Conservation (phyloP, 805 yeast genomes). For the Candida namnaoensis region DNA sequence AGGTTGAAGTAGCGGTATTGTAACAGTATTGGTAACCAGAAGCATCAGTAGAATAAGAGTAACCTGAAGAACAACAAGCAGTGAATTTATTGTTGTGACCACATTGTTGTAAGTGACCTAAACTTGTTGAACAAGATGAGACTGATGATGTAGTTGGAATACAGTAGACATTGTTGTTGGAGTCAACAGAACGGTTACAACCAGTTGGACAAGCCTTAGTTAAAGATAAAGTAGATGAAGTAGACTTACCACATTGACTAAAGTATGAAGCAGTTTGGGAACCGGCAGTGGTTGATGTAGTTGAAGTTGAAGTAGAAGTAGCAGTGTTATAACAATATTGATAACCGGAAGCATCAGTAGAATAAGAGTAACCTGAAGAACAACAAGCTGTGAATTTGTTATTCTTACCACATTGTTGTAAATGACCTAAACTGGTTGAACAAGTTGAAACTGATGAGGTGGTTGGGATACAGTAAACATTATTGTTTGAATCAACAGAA, state of each 20-base stretch:
- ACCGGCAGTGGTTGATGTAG: background rate
- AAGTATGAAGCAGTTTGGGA: too few species aligned
- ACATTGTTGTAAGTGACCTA: background rate
- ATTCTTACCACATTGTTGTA: background rate
- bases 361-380: background rate
- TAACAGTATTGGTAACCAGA: background rate
- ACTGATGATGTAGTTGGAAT: background rate
- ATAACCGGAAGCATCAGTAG: background rate
- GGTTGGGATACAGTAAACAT: background rate
- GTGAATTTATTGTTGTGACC: background rate
- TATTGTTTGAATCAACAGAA: too few species aligned
- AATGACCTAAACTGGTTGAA: background rate
- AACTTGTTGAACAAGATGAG: background rate
- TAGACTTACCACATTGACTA: constrained; percentile 10
- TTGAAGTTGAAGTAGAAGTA: background rate
- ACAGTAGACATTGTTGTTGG: background rate
- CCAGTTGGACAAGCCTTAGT: too few species aligned
- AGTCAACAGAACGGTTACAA: too few species aligned
- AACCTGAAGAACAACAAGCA: background rate
- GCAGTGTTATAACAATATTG: background rate
- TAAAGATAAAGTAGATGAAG: constrained; percentile 1
- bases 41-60: background rate
- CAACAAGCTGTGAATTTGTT: background rate
- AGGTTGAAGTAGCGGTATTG: background rate
- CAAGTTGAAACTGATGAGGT: background rate